A percentile compares a stretch with the other conserved stretches of the same genome.
phyloP scores from a whole-genome alignment of 2,329 filamentous ascomycete genomes.

The Biscogniauxia marginata region DNA sequence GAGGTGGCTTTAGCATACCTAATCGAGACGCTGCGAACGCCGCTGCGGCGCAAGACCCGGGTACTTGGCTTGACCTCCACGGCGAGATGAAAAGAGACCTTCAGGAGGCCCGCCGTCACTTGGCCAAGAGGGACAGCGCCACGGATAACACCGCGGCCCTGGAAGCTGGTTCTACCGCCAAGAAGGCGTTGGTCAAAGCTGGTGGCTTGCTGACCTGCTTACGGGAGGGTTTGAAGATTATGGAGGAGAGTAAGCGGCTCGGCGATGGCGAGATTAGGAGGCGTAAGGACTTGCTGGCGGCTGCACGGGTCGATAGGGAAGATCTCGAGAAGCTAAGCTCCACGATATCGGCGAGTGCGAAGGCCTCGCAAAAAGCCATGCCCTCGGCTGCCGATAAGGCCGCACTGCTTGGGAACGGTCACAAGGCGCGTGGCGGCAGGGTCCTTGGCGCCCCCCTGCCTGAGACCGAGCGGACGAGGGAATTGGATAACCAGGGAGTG shows the following conservation, averaged over 20 bases:
- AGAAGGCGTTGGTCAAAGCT: slow-evolving; percentile 68
- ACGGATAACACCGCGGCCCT: slow-evolving; percentile 44
- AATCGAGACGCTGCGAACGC: slow-evolving; percentile 36
- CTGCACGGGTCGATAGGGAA: slow-evolving; percentile 71
- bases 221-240: slow-evolving; percentile 61
- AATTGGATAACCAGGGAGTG: slow-evolving; percentile 74
- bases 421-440: slow-evolving; percentile 51
- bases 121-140: slow-evolving; percentile 68
- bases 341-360: slow-evolving; percentile 37
- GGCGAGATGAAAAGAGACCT: slow-evolving; percentile 70
- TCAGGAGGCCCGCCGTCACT: slow-evolving; percentile 62
- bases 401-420: slow-evolving; percentile 44
- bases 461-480: slow-evolving; percentile 74
- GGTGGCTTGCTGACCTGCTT: slow-evolving; percentile 62
- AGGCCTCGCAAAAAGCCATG: slow-evolving; percentile 48
- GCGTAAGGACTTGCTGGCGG: slow-evolving; percentile 66
- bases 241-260: slow-evolving; percentile 55
- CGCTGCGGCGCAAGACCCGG: slow-evolving; percentile 54
- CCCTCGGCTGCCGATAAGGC: slow-evolving; percentile 49
- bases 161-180: slow-evolving; percentile 71
- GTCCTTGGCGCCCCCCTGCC: slow-evolving; percentile 71
- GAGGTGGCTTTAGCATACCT: slow-evolving; percentile 37
- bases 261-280: slow-evolving; percentile 75
- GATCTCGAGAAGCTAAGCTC: slow-evolving; percentile 72
- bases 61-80: slow-evolving; percentile 75